Conservation (phyloP, 1,284 basidiomycete species). For the Filobasidium uniguttulatum region DNA sequence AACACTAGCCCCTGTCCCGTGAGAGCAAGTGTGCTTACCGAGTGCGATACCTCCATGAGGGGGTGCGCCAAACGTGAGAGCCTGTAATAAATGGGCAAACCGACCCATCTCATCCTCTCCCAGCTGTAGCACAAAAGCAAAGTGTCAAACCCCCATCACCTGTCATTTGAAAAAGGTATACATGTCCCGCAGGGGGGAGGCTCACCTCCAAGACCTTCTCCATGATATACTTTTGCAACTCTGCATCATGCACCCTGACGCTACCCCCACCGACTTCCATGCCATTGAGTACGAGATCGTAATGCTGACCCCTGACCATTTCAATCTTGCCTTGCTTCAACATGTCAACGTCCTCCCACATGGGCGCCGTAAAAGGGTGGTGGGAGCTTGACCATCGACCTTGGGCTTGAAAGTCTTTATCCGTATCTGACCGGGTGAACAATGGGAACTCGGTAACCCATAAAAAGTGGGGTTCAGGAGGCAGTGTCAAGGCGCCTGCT, state of each 20-base stretch:
- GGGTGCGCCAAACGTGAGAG: constrained; percentile 74
- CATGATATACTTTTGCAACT: constrained; percentile 74
- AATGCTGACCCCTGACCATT: constrained; percentile 84
- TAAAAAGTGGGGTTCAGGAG: constrained; percentile 60
- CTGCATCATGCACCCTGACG: constrained; percentile 77
- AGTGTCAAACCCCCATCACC: not conserved
- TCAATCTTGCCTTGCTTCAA: constrained; percentile 49
- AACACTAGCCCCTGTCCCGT: not conserved
- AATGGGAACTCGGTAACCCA: constrained; percentile 95
- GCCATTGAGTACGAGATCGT: constrained; percentile 91
- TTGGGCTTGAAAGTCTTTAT: constrained; percentile 69
- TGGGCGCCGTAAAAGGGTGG: constrained; percentile 93
- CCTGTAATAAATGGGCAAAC: constrained; percentile 73
- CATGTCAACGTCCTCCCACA: constrained; percentile 65
- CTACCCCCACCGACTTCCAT: constrained; percentile 87
- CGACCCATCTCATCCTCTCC: constrained; percentile 54
- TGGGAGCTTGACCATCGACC: constrained; percentile 84
- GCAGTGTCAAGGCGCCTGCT: constrained; percentile 46
- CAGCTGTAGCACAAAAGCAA: constrained; percentile 46
- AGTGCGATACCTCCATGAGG: constrained; percentile 92
- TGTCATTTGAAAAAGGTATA: no score
- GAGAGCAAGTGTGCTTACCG: constrained; percentile 41
- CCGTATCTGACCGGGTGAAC: constrained; percentile 73
- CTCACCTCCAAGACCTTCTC: constrained; percentile 59
- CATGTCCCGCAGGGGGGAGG: constrained; percentile 2